These are phyloP conservation scores for Medicago arabica DNA, from an alignment of 306 rosid genomes.

Conservation along the genomic window DNA sequence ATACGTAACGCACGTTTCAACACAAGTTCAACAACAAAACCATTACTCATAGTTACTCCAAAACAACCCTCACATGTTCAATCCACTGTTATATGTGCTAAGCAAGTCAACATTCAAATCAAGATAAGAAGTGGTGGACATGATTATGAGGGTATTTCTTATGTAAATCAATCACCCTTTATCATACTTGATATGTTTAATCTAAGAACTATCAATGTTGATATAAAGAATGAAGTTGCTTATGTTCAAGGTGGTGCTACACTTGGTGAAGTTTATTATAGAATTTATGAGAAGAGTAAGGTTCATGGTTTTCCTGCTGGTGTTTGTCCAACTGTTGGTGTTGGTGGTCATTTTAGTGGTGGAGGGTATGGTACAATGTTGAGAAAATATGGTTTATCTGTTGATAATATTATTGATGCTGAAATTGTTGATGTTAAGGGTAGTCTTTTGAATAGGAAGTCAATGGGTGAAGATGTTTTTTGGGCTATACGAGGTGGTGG, in stretches of 20 bases:
- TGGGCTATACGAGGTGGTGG: slow-evolving; percentile 56
- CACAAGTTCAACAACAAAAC: slow-evolving; percentile 42
- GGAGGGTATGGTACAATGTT: slow-evolving; percentile 52
- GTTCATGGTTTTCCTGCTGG: slow-evolving; percentile 56
- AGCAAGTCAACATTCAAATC: not conserved
- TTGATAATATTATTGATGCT: slow-evolving; percentile 44
- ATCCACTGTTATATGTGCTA: slow-evolving; percentile 42
- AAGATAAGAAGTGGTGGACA: slow-evolving; percentile 56
- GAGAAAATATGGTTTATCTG: slow-evolving; percentile 42
- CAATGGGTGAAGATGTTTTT: slow-evolving; percentile 50
- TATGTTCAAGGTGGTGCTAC: slow-evolving; percentile 46
- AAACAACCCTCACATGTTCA: slow-evolving; percentile 40
- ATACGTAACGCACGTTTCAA: slow-evolving; percentile 55
- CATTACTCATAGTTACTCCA: slow-evolving; percentile 45
- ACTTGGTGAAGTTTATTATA: slow-evolving; percentile 49
- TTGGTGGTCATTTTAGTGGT: slow-evolving; percentile 51
- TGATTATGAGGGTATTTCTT: slow-evolving; percentile 53
- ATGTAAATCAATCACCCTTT: slow-evolving; percentile 27
- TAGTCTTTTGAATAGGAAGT: slow-evolving; percentile 31
- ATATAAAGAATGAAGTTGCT: slow-evolving; percentile 18
- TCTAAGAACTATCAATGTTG: slow-evolving; percentile 38
- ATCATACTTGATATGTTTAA: slow-evolving; percentile 48
- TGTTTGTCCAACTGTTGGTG: slow-evolving; percentile 56
- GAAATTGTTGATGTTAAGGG: slow-evolving; percentile 48
- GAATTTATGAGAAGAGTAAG: slow-evolving; percentile 46